phyloP scores from a whole-genome alignment of 768 basidiomycete genomes.

The Boletus subcaerulescens region DNA sequence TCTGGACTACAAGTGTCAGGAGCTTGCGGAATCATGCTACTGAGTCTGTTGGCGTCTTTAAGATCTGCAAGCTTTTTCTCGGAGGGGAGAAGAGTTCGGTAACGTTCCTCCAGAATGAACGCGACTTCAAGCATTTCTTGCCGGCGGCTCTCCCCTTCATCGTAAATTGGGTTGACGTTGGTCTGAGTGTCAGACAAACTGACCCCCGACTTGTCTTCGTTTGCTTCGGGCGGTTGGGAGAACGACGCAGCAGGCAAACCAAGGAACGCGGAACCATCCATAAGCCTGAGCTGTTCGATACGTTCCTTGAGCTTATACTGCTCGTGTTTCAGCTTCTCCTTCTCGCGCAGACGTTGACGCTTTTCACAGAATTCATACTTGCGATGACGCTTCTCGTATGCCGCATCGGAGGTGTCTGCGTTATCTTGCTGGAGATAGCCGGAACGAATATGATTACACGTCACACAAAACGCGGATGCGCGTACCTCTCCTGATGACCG shows the following conservation, averaged over 20 bases:
- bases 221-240: conserved; percentile 31
- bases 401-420: conserved; percentile 73
- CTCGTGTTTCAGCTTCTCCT: conserved; percentile 89
- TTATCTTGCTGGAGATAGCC: conserved; percentile 37
- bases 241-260: conserved; percentile 57
- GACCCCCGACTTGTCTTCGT: conserved; percentile 28
- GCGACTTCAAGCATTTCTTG: conserved; percentile 75
- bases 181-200: conserved; percentile 33
- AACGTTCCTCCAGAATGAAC: conserved; percentile 63
- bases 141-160: conserved; percentile 73
- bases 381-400: conserved; percentile 78
- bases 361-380: conserved; percentile 88
- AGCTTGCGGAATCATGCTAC: conserved; percentile 10
- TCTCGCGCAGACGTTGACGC: conserved; percentile 79
- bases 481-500: conserved; percentile 69
- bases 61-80: conserved; percentile 46
- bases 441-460: conserved; percentile 7
- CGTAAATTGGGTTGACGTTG: conserved; percentile 38
- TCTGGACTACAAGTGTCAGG: conserved; percentile 19
- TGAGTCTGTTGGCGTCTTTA: conserved; percentile 20
- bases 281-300: conserved; percentile 74
- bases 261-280: conserved; percentile 73
- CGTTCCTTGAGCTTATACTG: conserved; percentile 90
- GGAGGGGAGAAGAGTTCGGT: conserved; percentile 69
- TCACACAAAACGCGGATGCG: conserved; percentile 10